Evolutionary conservation across 2,329 filamentous ascomycete genomes (phyloP), one percentile per base, ranked within the genome.

Genomic region (Aciculosporium take): DNA sequence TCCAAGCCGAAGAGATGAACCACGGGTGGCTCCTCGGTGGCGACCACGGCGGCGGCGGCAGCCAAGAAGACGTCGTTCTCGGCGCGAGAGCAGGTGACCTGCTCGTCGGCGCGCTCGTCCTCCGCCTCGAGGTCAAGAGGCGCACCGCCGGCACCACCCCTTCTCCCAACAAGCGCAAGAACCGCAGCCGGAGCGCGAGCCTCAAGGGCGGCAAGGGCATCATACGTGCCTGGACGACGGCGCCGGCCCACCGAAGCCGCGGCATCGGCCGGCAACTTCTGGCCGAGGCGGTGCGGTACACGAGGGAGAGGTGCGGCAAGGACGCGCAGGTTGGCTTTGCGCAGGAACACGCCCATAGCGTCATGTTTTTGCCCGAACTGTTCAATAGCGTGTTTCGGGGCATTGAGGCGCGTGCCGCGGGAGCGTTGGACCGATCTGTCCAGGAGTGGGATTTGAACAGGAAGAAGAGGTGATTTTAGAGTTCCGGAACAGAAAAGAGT

Each of bases 141-240:
- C 48, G 50, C 18, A 49, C 44, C 49, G 44, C n/a, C n/a, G n/a
- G n/a, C n/a, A n/a, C 51, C 44, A 20, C n/a, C 9, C 20, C 40
- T 1, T 37, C 37, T 40, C 46, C 45, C 23, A 51, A 50, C 24
- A 52, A 52, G 17, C 57, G 58, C 41, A 58, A 52, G 42, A 53
- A 64, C 58, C 53, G 59, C 55, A 54, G 54, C 62, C 62, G 56
- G 50, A 58, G 52, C 37, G 46, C 48, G 50, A 64, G 54, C 54
- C 65, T 68, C 50, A 56, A 65, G 48, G 75, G 78, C 28, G 81
- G 80, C 40, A 73, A 72, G 46, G 83, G 79, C 7, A 66, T 86
- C 37, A 79, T 94, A 43, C 74, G 83, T 23, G 86, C 83, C 1
- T 94, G 87, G 86, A 89, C 85, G 2, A 84, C 86, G 2, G 70